phyloP scores from a whole-genome alignment of 2,329 filamentous ascomycete species.

The Sarocladiaceae sp. region DNA sequence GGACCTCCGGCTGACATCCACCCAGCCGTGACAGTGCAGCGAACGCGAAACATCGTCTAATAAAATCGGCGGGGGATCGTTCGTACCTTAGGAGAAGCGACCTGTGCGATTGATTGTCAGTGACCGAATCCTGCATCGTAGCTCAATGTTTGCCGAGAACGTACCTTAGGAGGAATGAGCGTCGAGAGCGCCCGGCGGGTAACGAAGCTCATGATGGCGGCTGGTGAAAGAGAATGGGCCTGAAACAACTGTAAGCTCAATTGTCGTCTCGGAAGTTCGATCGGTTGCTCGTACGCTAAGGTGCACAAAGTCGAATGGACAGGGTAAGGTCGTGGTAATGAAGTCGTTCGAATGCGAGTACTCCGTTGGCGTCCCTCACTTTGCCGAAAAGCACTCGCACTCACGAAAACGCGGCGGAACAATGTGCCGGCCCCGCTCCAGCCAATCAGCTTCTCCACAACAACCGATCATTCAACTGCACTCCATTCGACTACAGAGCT shows the following conservation, averaged over 20 bases:
- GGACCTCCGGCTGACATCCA: background rate
- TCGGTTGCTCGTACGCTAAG: slow-evolving; percentile 4
- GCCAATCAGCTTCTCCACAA: slow-evolving; percentile 35
- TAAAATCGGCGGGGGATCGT: slow-evolving; percentile 11
- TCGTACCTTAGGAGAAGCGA: slow-evolving; percentile 82
- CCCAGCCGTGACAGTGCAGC: background rate
- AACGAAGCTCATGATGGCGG: slow-evolving; percentile 84
- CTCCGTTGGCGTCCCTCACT: slow-evolving; percentile 20
- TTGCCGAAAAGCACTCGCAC: slow-evolving; percentile 45
- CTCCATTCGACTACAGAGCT: slow-evolving; percentile 6
- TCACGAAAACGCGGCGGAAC: slow-evolving; percentile 31
- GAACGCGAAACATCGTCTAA: background rate
- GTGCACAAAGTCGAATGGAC: slow-evolving; percentile 8
- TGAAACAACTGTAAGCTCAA: background rate
- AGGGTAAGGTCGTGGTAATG: slow-evolving; percentile 3
- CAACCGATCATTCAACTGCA: slow-evolving; percentile 2
- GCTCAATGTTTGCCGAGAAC: slow-evolving; percentile 19
- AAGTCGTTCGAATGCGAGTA: slow-evolving; percentile 16
- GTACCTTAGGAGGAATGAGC: slow-evolving; percentile 98
- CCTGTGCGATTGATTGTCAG: slow-evolving; percentile 47
- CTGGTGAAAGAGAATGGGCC: slow-evolving; percentile 21
- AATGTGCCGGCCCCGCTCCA: slow-evolving; percentile 33
- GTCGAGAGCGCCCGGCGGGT: slow-evolving; percentile 90
- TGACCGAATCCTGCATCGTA: slow-evolving; percentile 14
- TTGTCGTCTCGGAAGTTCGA: background rate